A percentile compares a stretch with the other conserved stretches of the same genome.
Evolutionary conservation across 2,329 filamentous ascomycete genomes (phyloP).

Genomic region (Diaporthe vaccinii): DNA sequence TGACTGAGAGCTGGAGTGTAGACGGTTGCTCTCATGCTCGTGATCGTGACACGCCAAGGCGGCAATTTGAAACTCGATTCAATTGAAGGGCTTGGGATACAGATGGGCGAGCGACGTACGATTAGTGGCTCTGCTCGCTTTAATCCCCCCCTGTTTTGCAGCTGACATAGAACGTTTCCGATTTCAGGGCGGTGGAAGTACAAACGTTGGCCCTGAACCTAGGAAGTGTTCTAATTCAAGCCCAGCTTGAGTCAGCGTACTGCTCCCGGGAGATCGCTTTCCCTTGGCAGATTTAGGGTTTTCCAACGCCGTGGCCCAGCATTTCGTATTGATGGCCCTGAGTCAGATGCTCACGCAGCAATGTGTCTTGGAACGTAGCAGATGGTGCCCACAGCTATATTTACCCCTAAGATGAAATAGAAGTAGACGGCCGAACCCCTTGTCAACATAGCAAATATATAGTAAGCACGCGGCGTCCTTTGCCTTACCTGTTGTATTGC

Average conservation of each 20-base stretch:
- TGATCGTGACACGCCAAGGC: neutral
- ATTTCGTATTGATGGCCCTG: neutral
- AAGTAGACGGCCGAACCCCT: neutral
- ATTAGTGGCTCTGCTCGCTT: neutral
- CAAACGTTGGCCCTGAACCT: neutral
- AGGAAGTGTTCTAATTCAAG: neutral
- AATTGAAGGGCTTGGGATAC: neutral
- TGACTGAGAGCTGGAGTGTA: neutral
- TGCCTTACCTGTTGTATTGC: neutral
- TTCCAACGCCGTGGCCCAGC: neutral
- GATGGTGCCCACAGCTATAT: neutral
- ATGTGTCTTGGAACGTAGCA: neutral
- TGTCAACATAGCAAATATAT: neutral
- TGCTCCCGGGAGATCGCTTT: neutral
- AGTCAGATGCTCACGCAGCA: neutral
- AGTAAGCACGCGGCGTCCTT: neutral
- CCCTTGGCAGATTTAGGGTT: neutral
- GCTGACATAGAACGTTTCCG: neutral
- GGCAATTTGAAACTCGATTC: neutral
- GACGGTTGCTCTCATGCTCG: neutral
- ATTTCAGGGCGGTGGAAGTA: neutral
- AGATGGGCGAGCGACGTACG: neutral
- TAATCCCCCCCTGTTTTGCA: neutral
- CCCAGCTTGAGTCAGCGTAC: neutral
- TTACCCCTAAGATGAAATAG: neutral